A percentile compares a stretch with the other conserved stretches of the same genome.
phyloP scores from a whole-genome alignment of 352 stramenopile species.

The Globisporangium cederbergense region DNA sequence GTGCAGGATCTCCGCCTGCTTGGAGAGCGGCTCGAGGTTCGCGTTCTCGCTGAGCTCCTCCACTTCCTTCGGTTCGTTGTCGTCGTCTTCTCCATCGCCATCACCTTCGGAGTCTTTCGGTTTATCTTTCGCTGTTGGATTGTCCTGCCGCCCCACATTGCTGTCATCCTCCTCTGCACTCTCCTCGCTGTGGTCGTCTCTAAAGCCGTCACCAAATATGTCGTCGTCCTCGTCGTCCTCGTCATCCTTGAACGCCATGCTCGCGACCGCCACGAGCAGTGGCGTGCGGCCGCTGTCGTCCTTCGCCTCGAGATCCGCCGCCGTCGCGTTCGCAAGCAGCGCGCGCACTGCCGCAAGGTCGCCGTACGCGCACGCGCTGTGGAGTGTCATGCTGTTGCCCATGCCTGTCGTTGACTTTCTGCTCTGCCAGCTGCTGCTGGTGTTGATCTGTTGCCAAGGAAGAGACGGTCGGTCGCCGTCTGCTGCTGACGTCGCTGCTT shows the following conservation, averaged over 20 bases:
- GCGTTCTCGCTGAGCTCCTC: slow-evolving; percentile 49
- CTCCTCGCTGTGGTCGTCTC: slow-evolving; percentile 29
- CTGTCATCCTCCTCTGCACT: slow-evolving; percentile 17
- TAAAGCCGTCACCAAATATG: slow-evolving; percentile 26
- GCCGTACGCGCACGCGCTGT: slow-evolving; percentile 74
- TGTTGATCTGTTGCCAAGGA: background rate
- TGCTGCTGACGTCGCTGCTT: too few species aligned
- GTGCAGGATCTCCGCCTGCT: slow-evolving; percentile 73
- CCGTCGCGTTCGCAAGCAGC: slow-evolving; percentile 56
- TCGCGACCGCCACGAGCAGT: slow-evolving; percentile 66
- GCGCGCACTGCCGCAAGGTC: slow-evolving; percentile 55
- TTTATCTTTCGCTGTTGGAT: background rate
- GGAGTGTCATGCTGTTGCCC: slow-evolving; percentile 80
- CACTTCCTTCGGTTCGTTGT: slow-evolving; percentile 33
- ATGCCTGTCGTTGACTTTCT: slow-evolving; percentile 24
- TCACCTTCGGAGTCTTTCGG: slow-evolving; percentile 10
- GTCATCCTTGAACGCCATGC: slow-evolving; percentile 45
- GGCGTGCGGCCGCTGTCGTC: slow-evolving; percentile 77
- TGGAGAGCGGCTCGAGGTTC: slow-evolving; percentile 55
- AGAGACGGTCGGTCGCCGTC: too few species aligned
- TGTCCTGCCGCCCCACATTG: background rate
- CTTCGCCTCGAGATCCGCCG: slow-evolving; percentile 64
- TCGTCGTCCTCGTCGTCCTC: slow-evolving; percentile 37
- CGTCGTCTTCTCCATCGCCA: slow-evolving; percentile 6
- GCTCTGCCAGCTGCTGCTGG: background rate